Evolutionary conservation across 805 yeast species (phyloP), one percentile per base, ranked within the genome.

Genomic region (Zygosaccharomyces bisporus): DNA sequence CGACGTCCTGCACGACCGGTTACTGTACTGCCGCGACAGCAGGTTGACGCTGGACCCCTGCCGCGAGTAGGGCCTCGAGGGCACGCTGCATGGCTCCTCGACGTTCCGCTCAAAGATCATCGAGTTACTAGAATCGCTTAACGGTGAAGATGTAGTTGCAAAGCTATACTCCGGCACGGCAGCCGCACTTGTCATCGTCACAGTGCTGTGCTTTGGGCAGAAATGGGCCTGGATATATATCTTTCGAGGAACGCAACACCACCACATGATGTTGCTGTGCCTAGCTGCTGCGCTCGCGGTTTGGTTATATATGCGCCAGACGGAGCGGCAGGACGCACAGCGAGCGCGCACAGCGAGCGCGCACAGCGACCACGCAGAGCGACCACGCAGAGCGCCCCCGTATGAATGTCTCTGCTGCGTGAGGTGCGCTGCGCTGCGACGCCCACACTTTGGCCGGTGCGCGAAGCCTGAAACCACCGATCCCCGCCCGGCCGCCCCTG

Each of bases 31-130:
- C 13, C 49, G 36, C 16, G 49, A 45, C 6, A 48, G 39, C 23
- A 46, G 33, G 31, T 45, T 49, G 24, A 42, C 41, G 3, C 48
- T 46, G 20, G 49, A 44, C 18, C 52, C 52, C 16, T 45, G 49
- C 18, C 46, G 47, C 25, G 51, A 45, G 10, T 41, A 24, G 6
- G 42, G 43, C 13, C 44, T 41, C 18, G 33, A 29, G 3, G 46
- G 46, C 20, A 47, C 29, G 16, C 48, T 52, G 9, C 67, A 52
- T 6, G 79, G 79, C 49, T 80, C 86, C 57, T 81, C 84, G 6
- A 81, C 87, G 38, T 76, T 72, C 44, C 87, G 70, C 53, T 81
- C 89, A 57, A 79, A 84, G 56, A 82, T 83, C 57, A 75, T 58
- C 12, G 83, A 37, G 21, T 37, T 42, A 35, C 45, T 44, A 33